Base-by-base conservation (phyloP, 78 protist species). In the Capsaspora owczarzaki region DNA sequence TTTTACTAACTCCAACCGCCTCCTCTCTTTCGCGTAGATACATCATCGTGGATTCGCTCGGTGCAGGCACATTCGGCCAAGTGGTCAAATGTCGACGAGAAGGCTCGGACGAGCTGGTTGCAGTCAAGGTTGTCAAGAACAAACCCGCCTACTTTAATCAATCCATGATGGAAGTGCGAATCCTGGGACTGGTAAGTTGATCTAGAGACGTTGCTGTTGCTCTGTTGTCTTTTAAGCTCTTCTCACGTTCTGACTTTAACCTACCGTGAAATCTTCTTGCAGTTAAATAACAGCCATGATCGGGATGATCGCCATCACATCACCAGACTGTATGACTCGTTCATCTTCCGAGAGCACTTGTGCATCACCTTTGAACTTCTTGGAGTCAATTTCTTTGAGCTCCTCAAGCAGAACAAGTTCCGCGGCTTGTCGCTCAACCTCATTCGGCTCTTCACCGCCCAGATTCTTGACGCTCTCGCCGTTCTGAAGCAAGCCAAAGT, bases 121-220 rank as follows among this genome's bases (percentile, higher is more conserved):
- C 98, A 5, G 66, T 96, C 78, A 96, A 96, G 89, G 47, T 96
- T 56, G 93, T 96, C 84, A 56, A 95, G 82, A 89, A 95, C 90
- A 93, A 95, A 88, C 86, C 80, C 80, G 75, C 95, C 37, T 96
- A 93, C 80, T 89, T 93, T 79, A 81, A 85, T 42, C 99, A 98
- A 82, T 98, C 98, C 16, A 70, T 90, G 53, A 80, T 95, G 5
- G 99, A 97, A 66, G 96, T 94, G 14, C 71, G 84, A 78, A 71
- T 97, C 14, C 90, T 97, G 23, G 88, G 56, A 49, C 16, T 49
- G 56, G 56, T 16, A 49, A 49, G 10, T 49, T 49, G 56, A 49
- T 49, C 10, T 49, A 49, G 56, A 20, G 56, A 10, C 16, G 56
- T 16, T 49, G 56, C 56, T 20, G 16, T 49, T 49, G 56, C 10